Conservation (phyloP, 306 rosid genomes). For the Sphenostylis stenocarpa region DNA sequence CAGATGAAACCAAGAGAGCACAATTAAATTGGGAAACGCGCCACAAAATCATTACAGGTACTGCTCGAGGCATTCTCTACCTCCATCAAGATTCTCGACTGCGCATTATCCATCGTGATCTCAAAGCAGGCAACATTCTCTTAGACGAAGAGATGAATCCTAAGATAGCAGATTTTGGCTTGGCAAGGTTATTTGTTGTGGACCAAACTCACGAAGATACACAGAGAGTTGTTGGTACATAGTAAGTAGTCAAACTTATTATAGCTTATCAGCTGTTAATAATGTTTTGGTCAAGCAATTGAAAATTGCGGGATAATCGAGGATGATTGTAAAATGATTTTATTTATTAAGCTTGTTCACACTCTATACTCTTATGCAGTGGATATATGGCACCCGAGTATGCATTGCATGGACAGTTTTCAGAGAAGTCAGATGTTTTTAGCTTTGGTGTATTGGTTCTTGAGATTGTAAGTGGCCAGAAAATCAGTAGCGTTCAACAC, state of each 20-base stretch:
- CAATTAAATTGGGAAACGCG: slow-evolving; percentile 28
- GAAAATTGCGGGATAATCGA: not conserved
- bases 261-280: not conserved
- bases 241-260: slow-evolving; percentile 5
- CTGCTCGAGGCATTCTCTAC: slow-evolving; percentile 26
- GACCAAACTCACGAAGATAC: slow-evolving; percentile 24
- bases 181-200: slow-evolving; percentile 5
- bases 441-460: slow-evolving; percentile 55
- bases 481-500: not conserved
- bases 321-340: not conserved
- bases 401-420: slow-evolving; percentile 40
- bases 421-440: slow-evolving; percentile 44
- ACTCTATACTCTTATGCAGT: slow-evolving; percentile 2
- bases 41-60: slow-evolving; percentile 22
- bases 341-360: not conserved
- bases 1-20: slow-evolving; percentile 18
- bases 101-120: slow-evolving; percentile 34
- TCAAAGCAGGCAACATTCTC: slow-evolving; percentile 32
- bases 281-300: not conserved
- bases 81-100: slow-evolving; percentile 33
- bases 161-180: slow-evolving; percentile 32
- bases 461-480: slow-evolving; percentile 57
- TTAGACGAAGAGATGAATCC: slow-evolving; percentile 35
- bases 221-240: slow-evolving; percentile 30
- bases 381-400: slow-evolving; percentile 68